Conservation (phyloP, 257 asterid genomes). For the Forsythia viridissima region DNA sequence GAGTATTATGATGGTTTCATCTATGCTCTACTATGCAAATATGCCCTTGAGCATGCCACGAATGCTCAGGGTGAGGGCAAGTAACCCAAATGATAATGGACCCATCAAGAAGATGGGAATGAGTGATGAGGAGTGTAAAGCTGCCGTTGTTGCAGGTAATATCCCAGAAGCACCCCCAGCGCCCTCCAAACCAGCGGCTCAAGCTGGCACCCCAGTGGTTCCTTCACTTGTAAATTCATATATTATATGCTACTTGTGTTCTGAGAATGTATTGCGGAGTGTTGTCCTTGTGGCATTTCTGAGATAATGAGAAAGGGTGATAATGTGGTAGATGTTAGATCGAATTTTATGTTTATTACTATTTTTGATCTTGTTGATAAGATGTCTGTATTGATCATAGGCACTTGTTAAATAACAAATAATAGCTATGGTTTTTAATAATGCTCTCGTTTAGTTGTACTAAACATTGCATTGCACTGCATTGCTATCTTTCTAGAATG, state of each 20-base stretch:
- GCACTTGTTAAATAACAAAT: neutral
- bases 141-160: conserved; percentile 81
- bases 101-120: conserved; percentile 49
- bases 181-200: conserved; percentile 71
- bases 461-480: neutral
- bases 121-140: conserved; percentile 79
- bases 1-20: conserved; percentile 41
- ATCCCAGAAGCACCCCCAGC: conserved; percentile 89
- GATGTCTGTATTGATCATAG: neutral
- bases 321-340: neutral
- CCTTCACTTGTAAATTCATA: conserved; percentile 56
- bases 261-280: neutral
- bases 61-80: conserved; percentile 39
- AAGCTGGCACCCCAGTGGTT: conserved; percentile 74
- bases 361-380: too few relatives aligned
- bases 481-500: neutral
- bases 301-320: neutral
- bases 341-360: neutral
- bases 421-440: neutral
- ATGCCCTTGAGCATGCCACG: conserved; percentile 22
- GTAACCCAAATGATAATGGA: conserved; percentile 38
- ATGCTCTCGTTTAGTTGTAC: neutral
- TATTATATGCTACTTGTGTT: neutral
- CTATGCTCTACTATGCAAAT: conserved; percentile 38
- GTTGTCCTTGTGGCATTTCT: neutral